Conservation (phyloP, 2,329 filamentous ascomycete species). For the Aspergillus persii region DNA sequence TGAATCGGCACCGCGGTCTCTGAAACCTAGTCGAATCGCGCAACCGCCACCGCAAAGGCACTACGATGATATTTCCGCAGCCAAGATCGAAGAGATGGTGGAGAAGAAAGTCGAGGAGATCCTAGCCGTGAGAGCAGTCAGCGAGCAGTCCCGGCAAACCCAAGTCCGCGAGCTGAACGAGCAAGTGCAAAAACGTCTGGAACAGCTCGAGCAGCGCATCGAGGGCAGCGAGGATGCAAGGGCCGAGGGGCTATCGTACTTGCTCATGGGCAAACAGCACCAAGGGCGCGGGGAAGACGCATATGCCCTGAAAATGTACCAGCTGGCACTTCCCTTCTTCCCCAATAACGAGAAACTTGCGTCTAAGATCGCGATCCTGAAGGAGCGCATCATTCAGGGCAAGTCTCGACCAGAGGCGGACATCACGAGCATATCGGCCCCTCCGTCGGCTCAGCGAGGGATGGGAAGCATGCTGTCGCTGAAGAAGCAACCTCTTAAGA, state of each 20-base stretch:
- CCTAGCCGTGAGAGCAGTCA: conserved; percentile 68
- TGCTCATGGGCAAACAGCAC: conserved; percentile 90
- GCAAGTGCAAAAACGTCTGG: conserved; percentile 75
- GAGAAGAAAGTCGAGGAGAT: conserved; percentile 90
- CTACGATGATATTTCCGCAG: conserved; percentile 61
- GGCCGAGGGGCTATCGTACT: conserved; percentile 77
- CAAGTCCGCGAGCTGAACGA: conserved; percentile 62
- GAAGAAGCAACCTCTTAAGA: conserved; percentile 26
- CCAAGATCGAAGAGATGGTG: conserved; percentile 84
- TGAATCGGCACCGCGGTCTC: conserved; percentile 38
- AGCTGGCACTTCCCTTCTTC: conserved; percentile 79
- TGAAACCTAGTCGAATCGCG: conserved; percentile 48
- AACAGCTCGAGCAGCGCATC: conserved; percentile 82
- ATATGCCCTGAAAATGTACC: conserved; percentile 80
- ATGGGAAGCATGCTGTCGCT: conserved; percentile 35
- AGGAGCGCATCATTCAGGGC: conserved; percentile 50
- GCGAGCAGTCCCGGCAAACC: conserved; percentile 50
- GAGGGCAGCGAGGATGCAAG: conserved; percentile 72
- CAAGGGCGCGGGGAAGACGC: conserved; percentile 77
- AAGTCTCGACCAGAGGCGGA: conserved; percentile 20
- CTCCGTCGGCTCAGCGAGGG: conserved; percentile 21
- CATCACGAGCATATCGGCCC: conserved; percentile 12
- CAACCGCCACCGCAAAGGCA: conserved; percentile 30
- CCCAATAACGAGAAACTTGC: conserved; percentile 76
- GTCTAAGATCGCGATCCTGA: conserved; percentile 54